Evolutionary conservation across 1,284 basidiomycete species (phyloP), one percentile per base, ranked within the genome.

Genomic region (Apiotrichum montevideense): DNA sequence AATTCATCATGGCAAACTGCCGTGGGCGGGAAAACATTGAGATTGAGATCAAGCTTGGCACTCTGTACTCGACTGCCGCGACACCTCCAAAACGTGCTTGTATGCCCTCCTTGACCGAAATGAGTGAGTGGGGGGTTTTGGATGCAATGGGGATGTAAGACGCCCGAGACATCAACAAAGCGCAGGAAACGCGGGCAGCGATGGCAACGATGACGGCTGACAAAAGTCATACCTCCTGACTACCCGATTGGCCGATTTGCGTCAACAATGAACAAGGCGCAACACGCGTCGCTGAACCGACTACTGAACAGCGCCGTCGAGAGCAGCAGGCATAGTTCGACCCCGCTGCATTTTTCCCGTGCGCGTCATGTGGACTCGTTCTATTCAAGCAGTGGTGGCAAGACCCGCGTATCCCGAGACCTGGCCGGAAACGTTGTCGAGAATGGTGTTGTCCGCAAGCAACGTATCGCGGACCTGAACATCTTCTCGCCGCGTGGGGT

Each of bases 1-100:
- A 97, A 74, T 98, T 92, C 77, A 80, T 98, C 43, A 75, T 80
- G 74, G 61, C 66, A 3, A 65, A 70, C 39, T 74, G 76, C 15
- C 65, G 66, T 3, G 77, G 75, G 1, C 61, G 69, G 54, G 60
- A 70, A 3, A 72, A 81, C 61, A 72, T 83, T 59, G 82, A 83
- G 74, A 88, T 98, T 21, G 95, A 98, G 78, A 92, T 92, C 14
- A 98, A 97, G 79, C 81, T 98, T 49, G 95, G 95, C 1, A 72
- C 89, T 11, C 73, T 98, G 68, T 81, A 83, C 58, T 85, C 92
- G 54, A 80, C 56, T 3, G 10, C 7, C 3, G 46, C 57, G 4
- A 44, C 57, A 1, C 62, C 55, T 37, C 60, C 57, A 35, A 54
- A 62, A 65, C 80, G 90, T 58, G 72, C 90, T 56, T 69, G 70